Evolutionary conservation across 1,284 basidiomycete genomes (phyloP).

Genomic region (Ustanciosporium gigantosporum): DNA sequence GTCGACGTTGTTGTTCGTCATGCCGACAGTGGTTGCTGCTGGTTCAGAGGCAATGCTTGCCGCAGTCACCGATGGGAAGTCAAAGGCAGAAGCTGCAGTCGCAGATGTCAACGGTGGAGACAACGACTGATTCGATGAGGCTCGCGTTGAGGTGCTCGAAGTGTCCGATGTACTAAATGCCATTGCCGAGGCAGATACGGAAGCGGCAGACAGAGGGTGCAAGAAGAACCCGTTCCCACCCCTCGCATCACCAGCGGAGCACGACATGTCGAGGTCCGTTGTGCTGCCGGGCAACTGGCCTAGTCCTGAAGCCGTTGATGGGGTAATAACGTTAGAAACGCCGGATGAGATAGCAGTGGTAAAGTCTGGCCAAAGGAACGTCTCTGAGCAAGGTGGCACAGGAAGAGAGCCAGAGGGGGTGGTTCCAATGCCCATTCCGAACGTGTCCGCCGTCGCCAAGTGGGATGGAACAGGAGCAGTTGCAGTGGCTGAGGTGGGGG

Average conservation of each 20-base stretch:
- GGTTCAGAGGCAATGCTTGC: no score
- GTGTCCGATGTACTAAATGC: background rate
- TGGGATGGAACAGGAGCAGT: no score
- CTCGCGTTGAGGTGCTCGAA: background rate
- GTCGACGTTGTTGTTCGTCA: no score
- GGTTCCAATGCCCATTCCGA: background rate
- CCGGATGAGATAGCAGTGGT: no score
- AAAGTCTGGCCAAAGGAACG: background rate
- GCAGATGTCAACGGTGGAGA: constrained; percentile 11
- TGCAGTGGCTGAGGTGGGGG: no score
- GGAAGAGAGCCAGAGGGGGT: background rate
- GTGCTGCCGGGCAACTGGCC: no score
- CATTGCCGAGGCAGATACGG: background rate
- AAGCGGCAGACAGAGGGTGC: background rate
- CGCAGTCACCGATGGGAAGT: no score
- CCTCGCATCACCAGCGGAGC: background rate
- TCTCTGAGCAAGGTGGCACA: background rate
- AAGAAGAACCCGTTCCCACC: background rate
- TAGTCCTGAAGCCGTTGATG: background rate
- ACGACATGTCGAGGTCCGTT: background rate
- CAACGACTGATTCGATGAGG: constrained; percentile 15
- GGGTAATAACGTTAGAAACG: no score
- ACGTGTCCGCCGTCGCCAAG: background rate
- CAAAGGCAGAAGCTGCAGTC: constrained; percentile 1
- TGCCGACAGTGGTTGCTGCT: no score